These are phyloP conservation scores for Agaricales sp. DNA, from an alignment of 1,284 basidiomycete genomes.

Conservation along the genomic window DNA sequence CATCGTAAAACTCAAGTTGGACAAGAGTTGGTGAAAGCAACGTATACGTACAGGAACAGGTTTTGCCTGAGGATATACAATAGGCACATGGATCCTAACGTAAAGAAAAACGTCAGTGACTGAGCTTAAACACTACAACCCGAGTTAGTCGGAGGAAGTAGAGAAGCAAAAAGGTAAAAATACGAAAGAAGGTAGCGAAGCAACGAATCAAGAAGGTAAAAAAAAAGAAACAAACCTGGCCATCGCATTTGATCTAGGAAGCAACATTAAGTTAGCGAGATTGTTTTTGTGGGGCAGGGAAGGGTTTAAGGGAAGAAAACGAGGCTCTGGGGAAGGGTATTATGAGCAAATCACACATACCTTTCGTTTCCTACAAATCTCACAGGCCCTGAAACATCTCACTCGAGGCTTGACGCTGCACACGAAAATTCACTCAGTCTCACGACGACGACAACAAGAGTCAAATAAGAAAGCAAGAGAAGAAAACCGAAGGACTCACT, in stretches of 20 bases:
- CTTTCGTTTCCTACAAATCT: slow-evolving; percentile 11
- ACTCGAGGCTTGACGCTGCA: slow-evolving; percentile 1
- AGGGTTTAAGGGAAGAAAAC: no score
- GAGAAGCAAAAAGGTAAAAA: no score
- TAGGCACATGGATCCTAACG: slow-evolving; percentile 14
- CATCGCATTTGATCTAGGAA: slow-evolving; percentile 15
- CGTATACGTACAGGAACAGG: slow-evolving; percentile 12
- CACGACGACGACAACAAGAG: no score
- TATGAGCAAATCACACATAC: slow-evolving; percentile 1
- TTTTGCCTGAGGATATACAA: slow-evolving; percentile 13
- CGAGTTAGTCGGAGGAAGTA: no score
- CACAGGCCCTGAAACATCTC: slow-evolving; percentile 13
- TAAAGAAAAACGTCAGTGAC: neutral
- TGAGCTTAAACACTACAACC: no score
- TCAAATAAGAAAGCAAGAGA: no score
- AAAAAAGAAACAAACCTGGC: slow-evolving; percentile 8
- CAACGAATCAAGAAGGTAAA: no score
- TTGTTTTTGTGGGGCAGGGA: no score
- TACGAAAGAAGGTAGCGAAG: no score
- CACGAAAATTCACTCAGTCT: neutral
- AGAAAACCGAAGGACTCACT: no score
- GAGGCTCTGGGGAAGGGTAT: neutral
- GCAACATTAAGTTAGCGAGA: neutral
- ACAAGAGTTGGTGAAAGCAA: neutral
- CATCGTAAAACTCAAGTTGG: no score